phyloP scores from a whole-genome alignment of 805 yeast species.

The Priceomyces medius region DNA sequence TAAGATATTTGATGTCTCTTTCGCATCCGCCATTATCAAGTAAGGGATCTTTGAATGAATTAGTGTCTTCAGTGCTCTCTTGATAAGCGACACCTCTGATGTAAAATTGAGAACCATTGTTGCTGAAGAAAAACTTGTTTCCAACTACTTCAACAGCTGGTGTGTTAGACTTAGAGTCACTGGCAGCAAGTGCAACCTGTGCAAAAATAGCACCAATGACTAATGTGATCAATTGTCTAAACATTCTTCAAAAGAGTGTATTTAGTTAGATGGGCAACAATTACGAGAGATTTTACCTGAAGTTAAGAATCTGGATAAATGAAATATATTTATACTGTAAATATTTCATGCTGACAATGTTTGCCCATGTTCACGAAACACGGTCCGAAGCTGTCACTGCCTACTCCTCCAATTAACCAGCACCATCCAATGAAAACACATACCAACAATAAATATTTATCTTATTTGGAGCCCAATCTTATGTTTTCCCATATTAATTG shows the following conservation, averaged over 20 bases:
- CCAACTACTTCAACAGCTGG: conserved; percentile 74
- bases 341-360: neutral
- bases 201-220: conserved; percentile 13
- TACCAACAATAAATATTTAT: conserved; percentile 3
- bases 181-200: conserved; percentile 1
- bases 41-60: conserved; percentile 64
- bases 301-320: neutral
- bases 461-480: conserved; percentile 4
- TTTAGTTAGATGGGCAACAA: conserved; percentile 1
- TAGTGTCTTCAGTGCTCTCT: conserved; percentile 43
- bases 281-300: neutral
- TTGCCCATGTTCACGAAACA: conserved; percentile 3
- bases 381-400: conserved; percentile 5
- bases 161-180: conserved; percentile 46
- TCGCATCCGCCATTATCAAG: conserved; percentile 61
- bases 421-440: neutral
- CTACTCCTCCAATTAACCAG: neutral
- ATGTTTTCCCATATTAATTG: neutral
- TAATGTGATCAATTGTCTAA: conserved; percentile 3
- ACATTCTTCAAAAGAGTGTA: conserved; percentile 5
- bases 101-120: conserved; percentile 77
- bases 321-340: neutral
- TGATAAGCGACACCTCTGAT: conserved; percentile 82
- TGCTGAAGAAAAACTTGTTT: conserved; percentile 72
- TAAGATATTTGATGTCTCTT: conserved; percentile 73